Percentiles rank a stretch among this genome's conserved stretches.
Evolutionary conservation across 768 basidiomycete genomes (phyloP).

Genomic region (Mycena kentingensis): DNA sequence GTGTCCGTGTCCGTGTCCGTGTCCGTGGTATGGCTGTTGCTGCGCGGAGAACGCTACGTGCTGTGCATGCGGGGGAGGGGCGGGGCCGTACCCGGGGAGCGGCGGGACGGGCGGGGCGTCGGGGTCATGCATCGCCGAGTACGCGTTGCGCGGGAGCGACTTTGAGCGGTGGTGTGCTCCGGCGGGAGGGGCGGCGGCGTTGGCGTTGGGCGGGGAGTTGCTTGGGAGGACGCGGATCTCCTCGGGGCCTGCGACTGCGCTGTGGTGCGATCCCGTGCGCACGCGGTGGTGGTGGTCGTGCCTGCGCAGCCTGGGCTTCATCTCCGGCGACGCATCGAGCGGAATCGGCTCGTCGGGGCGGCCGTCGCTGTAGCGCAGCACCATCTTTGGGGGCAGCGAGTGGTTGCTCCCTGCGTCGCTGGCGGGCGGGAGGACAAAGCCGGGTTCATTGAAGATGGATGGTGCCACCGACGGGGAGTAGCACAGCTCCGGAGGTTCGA

Average conservation of each 20-base stretch:
- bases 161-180: slow-evolving; percentile 44
- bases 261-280: slow-evolving; percentile 40
- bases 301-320: slow-evolving; percentile 28
- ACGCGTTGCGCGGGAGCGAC: slow-evolving; percentile 46
- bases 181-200: slow-evolving; percentile 35
- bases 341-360: slow-evolving; percentile 65
- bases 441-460: slow-evolving; percentile 46
- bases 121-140: slow-evolving; percentile 29
- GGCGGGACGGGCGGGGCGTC: slow-evolving; percentile 37
- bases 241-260: slow-evolving; percentile 51
- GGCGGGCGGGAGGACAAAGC: slow-evolving; percentile 39
- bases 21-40: slow-evolving; percentile 33
- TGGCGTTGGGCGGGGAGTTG: slow-evolving; percentile 43
- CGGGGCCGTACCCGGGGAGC: slow-evolving; percentile 7
- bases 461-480: slow-evolving; percentile 64
- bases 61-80: slow-evolving; percentile 26
- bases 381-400: slow-evolving; percentile 70
- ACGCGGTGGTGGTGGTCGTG: slow-evolving; percentile 41
- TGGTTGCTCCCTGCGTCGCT: slow-evolving; percentile 52
- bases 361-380: slow-evolving; percentile 68
- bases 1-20: slow-evolving; percentile 26
- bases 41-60: slow-evolving; percentile 39
- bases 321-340: slow-evolving; percentile 31
- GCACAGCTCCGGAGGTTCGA: slow-evolving; percentile 37
- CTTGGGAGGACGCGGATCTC: slow-evolving; percentile 62